Evolutionary conservation across 73 alveolate species (phyloP).

Genomic region (Tetrahymena malaccensis): DNA sequence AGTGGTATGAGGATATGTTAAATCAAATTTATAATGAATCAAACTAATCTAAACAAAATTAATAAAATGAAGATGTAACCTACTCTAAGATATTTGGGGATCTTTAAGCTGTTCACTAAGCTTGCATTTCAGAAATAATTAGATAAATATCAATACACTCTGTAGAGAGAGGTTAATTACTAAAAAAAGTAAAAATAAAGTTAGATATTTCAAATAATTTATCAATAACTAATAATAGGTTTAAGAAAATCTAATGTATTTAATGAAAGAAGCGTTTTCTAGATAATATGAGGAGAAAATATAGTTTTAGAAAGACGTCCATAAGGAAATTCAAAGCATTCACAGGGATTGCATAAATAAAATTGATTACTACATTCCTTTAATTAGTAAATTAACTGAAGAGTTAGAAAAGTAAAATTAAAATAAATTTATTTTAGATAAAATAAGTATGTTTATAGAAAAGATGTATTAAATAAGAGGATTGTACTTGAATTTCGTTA

Average conservation of each 20-base stretch:
- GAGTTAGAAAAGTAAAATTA: neutral
- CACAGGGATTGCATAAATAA: neutral
- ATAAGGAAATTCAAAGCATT: neutral
- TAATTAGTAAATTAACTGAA: neutral
- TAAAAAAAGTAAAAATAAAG: neutral
- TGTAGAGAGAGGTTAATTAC: neutral
- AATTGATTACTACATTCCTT: neutral
- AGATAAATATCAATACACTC: neutral
- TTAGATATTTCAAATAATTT: neutral
- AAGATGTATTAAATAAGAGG: neutral
- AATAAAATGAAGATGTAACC: neutral
- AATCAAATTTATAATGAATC: neutral
- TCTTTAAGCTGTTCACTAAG: neutral
- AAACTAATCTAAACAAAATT: neutral
- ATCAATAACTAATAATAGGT: neutral
- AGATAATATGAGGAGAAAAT: neutral
- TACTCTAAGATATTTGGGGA: neutral
- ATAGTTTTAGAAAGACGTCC: neutral
- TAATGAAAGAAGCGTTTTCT: neutral
- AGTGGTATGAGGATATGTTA: neutral
- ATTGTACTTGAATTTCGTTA: neutral
- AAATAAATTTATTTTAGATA: neutral
- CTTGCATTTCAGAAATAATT: neutral
- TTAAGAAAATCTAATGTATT: neutral
- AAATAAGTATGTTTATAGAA: neutral